phyloP scores from a whole-genome alignment of 345 rosid species.

The Acer yangbiense region DNA sequence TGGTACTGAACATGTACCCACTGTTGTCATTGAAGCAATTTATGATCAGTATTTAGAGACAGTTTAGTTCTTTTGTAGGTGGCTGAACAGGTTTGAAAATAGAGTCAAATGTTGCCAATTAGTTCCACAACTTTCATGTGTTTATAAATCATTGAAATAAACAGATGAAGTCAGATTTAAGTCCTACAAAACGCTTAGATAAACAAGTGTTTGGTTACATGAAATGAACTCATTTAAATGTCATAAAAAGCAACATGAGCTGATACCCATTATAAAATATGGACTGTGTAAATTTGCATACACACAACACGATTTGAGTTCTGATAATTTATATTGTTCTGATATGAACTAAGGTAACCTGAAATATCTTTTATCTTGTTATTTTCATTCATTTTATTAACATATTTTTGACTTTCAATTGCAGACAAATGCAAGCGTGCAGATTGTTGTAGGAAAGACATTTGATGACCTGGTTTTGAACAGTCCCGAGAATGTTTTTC shows the following conservation, averaged over 20 bases:
- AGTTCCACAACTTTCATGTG: not conserved
- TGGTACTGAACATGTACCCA: not conserved
- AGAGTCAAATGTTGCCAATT: not conserved
- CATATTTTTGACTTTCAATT: slow-evolving; percentile 17
- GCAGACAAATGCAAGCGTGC: slow-evolving; percentile 59
- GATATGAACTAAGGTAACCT: not conserved
- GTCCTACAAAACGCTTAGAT: not conserved
- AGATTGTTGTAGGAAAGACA: slow-evolving; percentile 76
- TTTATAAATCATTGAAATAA: not conserved
- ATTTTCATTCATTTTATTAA: not conserved
- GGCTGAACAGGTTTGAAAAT: not conserved
- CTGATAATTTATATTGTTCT: not conserved
- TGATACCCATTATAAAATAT: too few relatives aligned
- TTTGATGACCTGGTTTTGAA: slow-evolving; percentile 72
- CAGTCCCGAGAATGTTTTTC: slow-evolving; percentile 68
- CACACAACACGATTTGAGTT: not conserved
- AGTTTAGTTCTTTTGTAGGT: not conserved
- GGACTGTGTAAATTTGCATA: not conserved
- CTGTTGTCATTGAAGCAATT: not conserved
- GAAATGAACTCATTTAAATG: not conserved
- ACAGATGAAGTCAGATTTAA: not conserved
- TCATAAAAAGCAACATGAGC: too few relatives aligned
- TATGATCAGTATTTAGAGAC: not conserved
- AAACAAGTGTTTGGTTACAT: not conserved
- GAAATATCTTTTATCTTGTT: not conserved